A percentile compares a stretch with the other conserved stretches of the same genome.
phyloP scores from a whole-genome alignment of 768 basidiomycete species.

The Tubosaeta sp. region DNA sequence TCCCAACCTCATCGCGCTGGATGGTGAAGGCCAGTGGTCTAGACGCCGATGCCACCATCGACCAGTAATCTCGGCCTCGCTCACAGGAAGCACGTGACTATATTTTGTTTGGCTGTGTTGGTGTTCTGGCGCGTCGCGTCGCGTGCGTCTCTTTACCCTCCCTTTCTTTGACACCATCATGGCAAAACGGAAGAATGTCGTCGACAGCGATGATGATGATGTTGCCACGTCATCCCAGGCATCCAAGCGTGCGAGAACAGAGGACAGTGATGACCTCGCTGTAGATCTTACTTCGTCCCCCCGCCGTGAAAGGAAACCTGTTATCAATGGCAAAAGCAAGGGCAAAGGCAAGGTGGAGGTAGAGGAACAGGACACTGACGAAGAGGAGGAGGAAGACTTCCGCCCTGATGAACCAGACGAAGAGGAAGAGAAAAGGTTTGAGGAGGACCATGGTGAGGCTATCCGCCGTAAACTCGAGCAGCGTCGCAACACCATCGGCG shows the following conservation, averaged over 20 bases:
- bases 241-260: slow-evolving; percentile 43
- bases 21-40: not conserved
- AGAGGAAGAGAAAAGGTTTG: slow-evolving; percentile 63
- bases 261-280: slow-evolving; percentile 34
- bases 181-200: slow-evolving; percentile 50
- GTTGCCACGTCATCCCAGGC: slow-evolving; percentile 27
- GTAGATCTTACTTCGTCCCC: slow-evolving; percentile 12
- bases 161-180: slow-evolving; percentile 28
- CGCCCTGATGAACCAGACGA: slow-evolving; percentile 40
- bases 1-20: not conserved
- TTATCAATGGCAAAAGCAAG: slow-evolving; percentile 32
- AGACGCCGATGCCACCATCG: too few relatives aligned
- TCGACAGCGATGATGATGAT: slow-evolving; percentile 43
- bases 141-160: slow-evolving; percentile 7
- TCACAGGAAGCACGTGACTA: slow-evolving; percentile 3
- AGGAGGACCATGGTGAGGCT: slow-evolving; percentile 53
- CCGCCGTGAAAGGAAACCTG: slow-evolving; percentile 26
- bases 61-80: too few relatives aligned
- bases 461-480: slow-evolving; percentile 53
- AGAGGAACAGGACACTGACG: slow-evolving; percentile 27
- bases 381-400: slow-evolving; percentile 30
- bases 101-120: slow-evolving; percentile 23
- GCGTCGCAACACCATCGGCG: slow-evolving; percentile 37
- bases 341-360: slow-evolving; percentile 30
- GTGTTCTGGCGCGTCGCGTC: slow-evolving; percentile 26